phyloP scores from a whole-genome alignment of 345 rosid species.

The Brassica rapa region DNA sequence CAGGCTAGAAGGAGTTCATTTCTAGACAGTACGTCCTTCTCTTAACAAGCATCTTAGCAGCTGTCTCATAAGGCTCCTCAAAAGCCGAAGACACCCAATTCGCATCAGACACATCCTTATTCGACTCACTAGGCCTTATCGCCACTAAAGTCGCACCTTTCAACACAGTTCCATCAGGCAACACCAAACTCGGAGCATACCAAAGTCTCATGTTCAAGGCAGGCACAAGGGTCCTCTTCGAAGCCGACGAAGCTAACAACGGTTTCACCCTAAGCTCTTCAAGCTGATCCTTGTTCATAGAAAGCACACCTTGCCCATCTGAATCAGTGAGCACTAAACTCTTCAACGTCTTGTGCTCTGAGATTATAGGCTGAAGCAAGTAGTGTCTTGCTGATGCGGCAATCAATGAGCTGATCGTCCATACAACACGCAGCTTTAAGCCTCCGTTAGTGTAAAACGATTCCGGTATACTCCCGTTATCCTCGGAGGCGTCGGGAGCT shows the following conservation, averaged over 20 bases:
- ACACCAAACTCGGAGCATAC: slow-evolving; percentile 85
- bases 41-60: slow-evolving; percentile 87
- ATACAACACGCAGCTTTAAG: slow-evolving; percentile 85
- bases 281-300: slow-evolving; percentile 88
- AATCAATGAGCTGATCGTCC: slow-evolving; percentile 94
- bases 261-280: slow-evolving; percentile 95
- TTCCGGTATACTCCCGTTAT: slow-evolving; percentile 89
- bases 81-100: slow-evolving; percentile 83
- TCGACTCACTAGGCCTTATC: slow-evolving; percentile 78
- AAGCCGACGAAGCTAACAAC: slow-evolving; percentile 82
- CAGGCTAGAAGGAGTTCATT: slow-evolving; percentile 89
- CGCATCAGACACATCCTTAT: slow-evolving; percentile 67
- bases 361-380: slow-evolving; percentile 81
- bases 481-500: slow-evolving; percentile 37
- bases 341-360: slow-evolving; percentile 83
- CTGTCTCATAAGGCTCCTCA: slow-evolving; percentile 82
- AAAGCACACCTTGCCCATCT: slow-evolving; percentile 88
- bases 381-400: slow-evolving; percentile 96
- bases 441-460: slow-evolving; percentile 95
- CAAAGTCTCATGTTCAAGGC: slow-evolving; percentile 93
- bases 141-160: slow-evolving; percentile 96
- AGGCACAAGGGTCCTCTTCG: slow-evolving; percentile 93
- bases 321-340: slow-evolving; percentile 82
- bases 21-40: slow-evolving; percentile 93
- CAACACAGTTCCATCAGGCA: slow-evolving; percentile 79